Base-by-base conservation (phyloP, 1,284 basidiomycete genomes). In the Hemileia vastatrix region DNA sequence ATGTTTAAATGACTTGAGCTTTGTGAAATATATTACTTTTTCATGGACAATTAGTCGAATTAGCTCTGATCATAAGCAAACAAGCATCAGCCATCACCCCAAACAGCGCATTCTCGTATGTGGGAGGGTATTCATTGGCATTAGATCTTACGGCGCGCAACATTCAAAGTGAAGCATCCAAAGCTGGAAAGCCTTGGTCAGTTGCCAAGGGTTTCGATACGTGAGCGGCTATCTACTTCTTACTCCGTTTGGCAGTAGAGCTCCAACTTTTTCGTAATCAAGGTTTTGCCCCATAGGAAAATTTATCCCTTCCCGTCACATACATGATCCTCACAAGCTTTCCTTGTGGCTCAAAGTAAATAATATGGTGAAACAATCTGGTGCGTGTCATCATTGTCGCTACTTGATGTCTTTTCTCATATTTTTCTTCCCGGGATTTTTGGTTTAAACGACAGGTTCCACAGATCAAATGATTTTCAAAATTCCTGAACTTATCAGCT, bases 241-340 rank as follows among this genome's bases (percentile, higher is more conserved):
- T 3, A 4, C 47, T 49, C 19, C 19, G 6, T n/a, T 18, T 6
- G 31, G 52, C 31, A 45, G 3, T 24, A 2, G 9, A 18, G 15
- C 2, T 8, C 32, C 45, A 31, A 31, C 33, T 23, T 48, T 31
- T n/a, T 19, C 6, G 4, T 31, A 18, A 23, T 31, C 48, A 3
- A 60, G 57, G 19, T 60, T 60, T 53, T 60, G 57, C 33, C 57
- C 57, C 9, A 50, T 60, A 32, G 57, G 57, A n/a, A 60, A 53
- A 44, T 60, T 53, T 19, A 60, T 60, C 23, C 32, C 33, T 18
- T 48, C 36, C 8, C 15, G 33, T 6, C 24, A 40, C 1, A 47
- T 60, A 21, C 2, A 19, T 8, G 51, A 60, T 60, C 50, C 57
- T 3, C 57, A 60, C 44, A 27, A 52, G 15, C 49, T 60, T 36